A percentile compares a stretch with the other conserved stretches of the same genome.
Conservation (phyloP, 345 rosid species). For the Gossypium sturtianum region DNA sequence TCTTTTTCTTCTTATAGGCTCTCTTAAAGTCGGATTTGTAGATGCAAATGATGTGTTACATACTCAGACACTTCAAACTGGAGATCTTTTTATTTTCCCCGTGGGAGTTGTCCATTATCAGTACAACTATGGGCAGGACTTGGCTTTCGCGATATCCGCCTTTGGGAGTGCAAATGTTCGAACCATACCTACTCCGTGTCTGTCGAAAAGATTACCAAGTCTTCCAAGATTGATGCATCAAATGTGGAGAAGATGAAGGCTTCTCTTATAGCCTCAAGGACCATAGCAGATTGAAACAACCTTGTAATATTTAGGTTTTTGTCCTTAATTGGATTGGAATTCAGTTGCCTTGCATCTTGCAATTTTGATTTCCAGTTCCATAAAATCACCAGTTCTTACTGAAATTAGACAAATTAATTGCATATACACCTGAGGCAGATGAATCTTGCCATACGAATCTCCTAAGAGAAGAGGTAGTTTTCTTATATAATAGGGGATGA, state of each 20-base stretch:
- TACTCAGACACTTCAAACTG: neutral
- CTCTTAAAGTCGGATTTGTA: neutral
- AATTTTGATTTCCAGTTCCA: no score
- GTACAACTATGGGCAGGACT: neutral
- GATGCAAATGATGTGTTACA: neutral
- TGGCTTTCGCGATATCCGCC: neutral
- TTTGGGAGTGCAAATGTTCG: neutral
- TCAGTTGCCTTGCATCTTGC: no score
- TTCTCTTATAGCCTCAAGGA: neutral
- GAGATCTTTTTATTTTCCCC: constrained; percentile 1
- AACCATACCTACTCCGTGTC: neutral
- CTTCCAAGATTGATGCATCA: neutral
- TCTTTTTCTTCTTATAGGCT: constrained; percentile 2
- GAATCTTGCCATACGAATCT: no score
- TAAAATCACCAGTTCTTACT: no score
- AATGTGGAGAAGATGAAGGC: neutral
- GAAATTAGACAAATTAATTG: no score
- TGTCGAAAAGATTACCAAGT: neutral
- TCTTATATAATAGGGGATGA: no score
- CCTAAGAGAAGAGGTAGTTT: no score
- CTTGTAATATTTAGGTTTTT: neutral
- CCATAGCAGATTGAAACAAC: neutral
- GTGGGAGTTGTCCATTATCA: neutral
- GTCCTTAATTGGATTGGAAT: neutral
- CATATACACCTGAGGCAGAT: no score